Percentiles rank a stretch among this genome's conserved stretches.
Evolutionary conservation across 1,284 basidiomycete species (phyloP).

Genomic region (Neolentinus lepideus): DNA sequence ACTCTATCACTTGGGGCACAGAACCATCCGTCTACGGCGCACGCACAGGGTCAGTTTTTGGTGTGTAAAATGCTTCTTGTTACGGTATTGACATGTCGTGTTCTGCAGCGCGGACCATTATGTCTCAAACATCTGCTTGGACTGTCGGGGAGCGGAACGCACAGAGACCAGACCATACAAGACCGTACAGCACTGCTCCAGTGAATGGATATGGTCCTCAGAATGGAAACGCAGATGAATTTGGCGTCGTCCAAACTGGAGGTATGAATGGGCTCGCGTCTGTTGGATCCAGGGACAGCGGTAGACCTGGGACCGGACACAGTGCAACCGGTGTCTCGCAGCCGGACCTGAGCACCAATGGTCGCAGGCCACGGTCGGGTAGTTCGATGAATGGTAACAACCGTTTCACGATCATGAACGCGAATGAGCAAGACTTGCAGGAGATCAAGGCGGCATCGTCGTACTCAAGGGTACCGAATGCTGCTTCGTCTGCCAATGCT

Average conservation of each 20-base stretch:
- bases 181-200: conserved; percentile 26
- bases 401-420: conserved; percentile 28
- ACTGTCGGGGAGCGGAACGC: conserved; percentile 2
- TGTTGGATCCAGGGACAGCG: not conserved
- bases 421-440: conserved; percentile 24
- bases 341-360: not conserved
- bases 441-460: not conserved
- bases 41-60: conserved; percentile 4
- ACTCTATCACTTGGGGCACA: conserved; percentile 39
- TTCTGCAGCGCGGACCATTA: not conserved
- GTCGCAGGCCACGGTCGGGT: not conserved
- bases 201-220: conserved; percentile 3
- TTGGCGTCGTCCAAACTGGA: conserved; percentile 16
- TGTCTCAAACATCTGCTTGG: not conserved
- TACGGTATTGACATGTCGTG: not conserved
- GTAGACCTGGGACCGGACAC: not conserved
- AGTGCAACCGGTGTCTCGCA: not conserved
- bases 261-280: not conserved
- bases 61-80: not conserved
- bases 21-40: not conserved
- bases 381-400: conserved; percentile 6
- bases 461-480: not conserved
- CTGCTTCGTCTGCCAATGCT: not conserved
- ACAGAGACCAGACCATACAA: conserved; percentile 8
- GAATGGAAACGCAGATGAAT: conserved; percentile 21